Evolutionary conservation across 345 rosid species (phyloP), one percentile per base, ranked within the genome.

Genomic region (Stellera chamaejasme): DNA sequence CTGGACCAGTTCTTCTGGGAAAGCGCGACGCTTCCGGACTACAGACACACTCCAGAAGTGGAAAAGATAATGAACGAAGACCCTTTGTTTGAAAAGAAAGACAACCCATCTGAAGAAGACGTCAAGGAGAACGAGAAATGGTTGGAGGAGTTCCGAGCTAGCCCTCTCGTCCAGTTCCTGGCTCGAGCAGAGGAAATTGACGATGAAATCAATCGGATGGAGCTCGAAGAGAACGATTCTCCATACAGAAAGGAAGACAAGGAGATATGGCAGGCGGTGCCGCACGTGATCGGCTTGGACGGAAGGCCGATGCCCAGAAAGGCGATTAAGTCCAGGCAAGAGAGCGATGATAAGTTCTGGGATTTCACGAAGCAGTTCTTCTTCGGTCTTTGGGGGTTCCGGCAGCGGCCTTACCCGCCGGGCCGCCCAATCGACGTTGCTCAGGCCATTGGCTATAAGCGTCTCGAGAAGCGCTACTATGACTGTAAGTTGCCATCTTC

Each of bases 321-420:
- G 75, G 81, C 91, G 3, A 87, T 83, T 1, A 83, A 74, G 64
- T 69, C 89, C 2, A 82, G 56, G 60, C 59, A 80, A 65, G 89
- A 87, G 79, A 83, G 91, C 57, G 98, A 91, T 64, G 75, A 85
- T 58, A 91, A 91, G 82, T 91, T 91, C 68, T 87, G 94, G 91
- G 96, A 87, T 78, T 91, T 87, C 62, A 66, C 80, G 57, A 77
- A 70, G 66, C 90, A 91, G 79, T 87, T 91, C 67, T 74, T 75
- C 48, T 85, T 91, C 14, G 94, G 98, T 1, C 89, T 91, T 7
- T 87, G 95, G 98, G 98, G 98, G 15, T 91, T 83, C 66, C 60
- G 91, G 11, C 96, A 87, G 57, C 65, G 98, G 43, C 96, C 98
- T 6, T 91, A 91, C 71, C 96, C 96, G 0, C 79, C 87, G 0